Conservation (phyloP, 139 green algal genomes). For the Ulvella scutata region DNA sequence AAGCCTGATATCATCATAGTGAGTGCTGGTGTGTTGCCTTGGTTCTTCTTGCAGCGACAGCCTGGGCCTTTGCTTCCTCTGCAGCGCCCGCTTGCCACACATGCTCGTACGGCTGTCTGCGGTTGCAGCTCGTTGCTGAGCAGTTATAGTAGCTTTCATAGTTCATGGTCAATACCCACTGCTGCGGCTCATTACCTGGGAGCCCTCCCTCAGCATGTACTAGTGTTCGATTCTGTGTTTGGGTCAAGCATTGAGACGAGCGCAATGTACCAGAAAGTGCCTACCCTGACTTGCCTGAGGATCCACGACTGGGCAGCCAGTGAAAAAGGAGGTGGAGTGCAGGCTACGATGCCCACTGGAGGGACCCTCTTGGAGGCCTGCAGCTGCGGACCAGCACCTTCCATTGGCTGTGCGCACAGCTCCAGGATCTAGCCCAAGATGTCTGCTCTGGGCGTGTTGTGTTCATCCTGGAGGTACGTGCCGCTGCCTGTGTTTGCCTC, state of each 20-base stretch:
- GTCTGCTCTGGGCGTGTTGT: background rate
- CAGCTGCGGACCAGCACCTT: conserved; percentile 60
- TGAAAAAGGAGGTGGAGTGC: conserved; percentile 16
- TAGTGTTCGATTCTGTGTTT: background rate
- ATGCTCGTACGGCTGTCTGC: no score
- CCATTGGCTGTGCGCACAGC: conserved; percentile 34
- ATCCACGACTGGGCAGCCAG: background rate
- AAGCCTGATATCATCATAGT: conserved; percentile 74
- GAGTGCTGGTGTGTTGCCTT: conserved; percentile 35
- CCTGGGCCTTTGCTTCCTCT: no score
- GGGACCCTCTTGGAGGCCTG: conserved; percentile 64
- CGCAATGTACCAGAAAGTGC: background rate
- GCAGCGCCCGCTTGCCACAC: no score
- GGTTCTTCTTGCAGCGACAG: no score
- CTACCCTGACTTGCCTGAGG: background rate
- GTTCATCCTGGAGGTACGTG: background rate
- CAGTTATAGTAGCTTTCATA: no score
- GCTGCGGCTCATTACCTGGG: no score
- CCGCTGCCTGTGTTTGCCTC: background rate
- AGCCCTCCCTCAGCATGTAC: no score
- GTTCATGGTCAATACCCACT: no score
- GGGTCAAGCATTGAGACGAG: background rate
- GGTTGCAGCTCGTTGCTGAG: no score
- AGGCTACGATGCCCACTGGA: conserved; percentile 80
- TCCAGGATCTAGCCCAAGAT: background rate